A percentile compares a stretch with the other conserved stretches of the same genome.
Conservation (phyloP, 129 eudicot species). For the Flaveria ramosissima region DNA sequence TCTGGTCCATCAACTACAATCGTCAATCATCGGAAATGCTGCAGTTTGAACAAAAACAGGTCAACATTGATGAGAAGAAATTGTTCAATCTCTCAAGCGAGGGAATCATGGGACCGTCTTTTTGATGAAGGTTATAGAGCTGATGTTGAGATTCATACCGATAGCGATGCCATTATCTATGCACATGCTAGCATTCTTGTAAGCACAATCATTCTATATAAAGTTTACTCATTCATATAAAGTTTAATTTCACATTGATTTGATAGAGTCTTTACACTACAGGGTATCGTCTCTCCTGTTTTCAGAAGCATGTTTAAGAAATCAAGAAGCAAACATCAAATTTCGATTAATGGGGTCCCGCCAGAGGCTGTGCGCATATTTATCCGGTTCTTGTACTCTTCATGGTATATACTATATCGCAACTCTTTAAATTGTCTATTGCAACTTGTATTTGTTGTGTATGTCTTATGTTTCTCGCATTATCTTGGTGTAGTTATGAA, state of each 20-base stretch:
- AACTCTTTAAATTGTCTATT: conserved; percentile 4
- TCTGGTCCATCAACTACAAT: conserved; percentile 27
- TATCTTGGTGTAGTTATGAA: conserved; percentile 63
- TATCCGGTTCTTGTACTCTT: conserved; percentile 79
- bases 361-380: conserved; percentile 65
- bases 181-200: conserved; percentile 88
- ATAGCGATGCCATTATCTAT: conserved; percentile 43
- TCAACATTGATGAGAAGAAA: conserved; percentile 15
- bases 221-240: background rate
- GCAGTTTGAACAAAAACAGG: conserved; percentile 21
- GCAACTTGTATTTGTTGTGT: background rate
- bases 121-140: conserved; percentile 71
- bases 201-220: conserved; percentile 23
- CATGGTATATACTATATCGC: conserved; percentile 55
- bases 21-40: conserved; percentile 14
- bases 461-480: background rate
- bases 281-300: conserved; percentile 80
- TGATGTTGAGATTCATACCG: conserved; percentile 66
- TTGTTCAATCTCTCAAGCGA: conserved; percentile 49
- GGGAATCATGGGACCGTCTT: conserved; percentile 72
- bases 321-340: conserved; percentile 52
- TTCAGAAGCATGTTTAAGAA: conserved; percentile 55
- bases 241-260: background rate
- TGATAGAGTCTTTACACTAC: background rate
- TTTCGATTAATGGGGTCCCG: conserved; percentile 73